These are phyloP conservation scores for Phytophthora vignae DNA, from an alignment of 352 stramenopile species.

Conservation along the genomic window DNA sequence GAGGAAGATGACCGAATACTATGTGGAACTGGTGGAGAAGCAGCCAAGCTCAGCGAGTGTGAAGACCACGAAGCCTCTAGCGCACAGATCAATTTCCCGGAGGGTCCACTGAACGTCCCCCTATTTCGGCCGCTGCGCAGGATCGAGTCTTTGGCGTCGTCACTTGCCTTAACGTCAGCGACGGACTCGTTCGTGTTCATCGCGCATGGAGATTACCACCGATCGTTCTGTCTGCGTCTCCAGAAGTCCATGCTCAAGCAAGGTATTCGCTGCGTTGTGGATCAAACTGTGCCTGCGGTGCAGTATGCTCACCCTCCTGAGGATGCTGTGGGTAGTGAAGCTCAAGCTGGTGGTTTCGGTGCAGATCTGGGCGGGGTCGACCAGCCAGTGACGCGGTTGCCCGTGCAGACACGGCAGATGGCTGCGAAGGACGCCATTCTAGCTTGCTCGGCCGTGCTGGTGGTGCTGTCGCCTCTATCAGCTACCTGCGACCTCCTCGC, in stretches of 20 bases:
- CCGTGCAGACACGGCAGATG: slow-evolving; percentile 69
- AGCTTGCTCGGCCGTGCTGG: slow-evolving; percentile 68
- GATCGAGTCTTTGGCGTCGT: slow-evolving; percentile 33
- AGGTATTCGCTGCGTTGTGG: slow-evolving; percentile 65
- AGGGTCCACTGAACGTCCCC: slow-evolving; percentile 29
- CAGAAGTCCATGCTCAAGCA: slow-evolving; percentile 66
- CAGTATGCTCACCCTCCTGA: slow-evolving; percentile 44
- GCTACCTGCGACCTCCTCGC: slow-evolving; percentile 72
- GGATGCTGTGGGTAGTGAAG: slow-evolving; percentile 23
- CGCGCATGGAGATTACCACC: slow-evolving; percentile 77
- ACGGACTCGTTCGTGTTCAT: slow-evolving; percentile 75
- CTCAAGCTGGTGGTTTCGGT: slow-evolving; percentile 21
- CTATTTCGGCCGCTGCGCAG: slow-evolving; percentile 30
- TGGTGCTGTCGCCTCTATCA: slow-evolving; percentile 76
- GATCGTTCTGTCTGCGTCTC: slow-evolving; percentile 66
- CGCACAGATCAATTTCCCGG: slow-evolving; percentile 27
- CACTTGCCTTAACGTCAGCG: slow-evolving; percentile 27
- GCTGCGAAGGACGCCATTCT: slow-evolving; percentile 82
- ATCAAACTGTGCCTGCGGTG: slow-evolving; percentile 59
- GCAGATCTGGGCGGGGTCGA: slow-evolving; percentile 15
- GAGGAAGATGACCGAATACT: slow-evolving; percentile 31
- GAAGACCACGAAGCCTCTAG: slow-evolving; percentile 26
- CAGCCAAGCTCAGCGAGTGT: slow-evolving; percentile 23
- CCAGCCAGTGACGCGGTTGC: slow-evolving; percentile 27
- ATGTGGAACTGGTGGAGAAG: slow-evolving; percentile 7